Evolutionary conservation across 192 early-diverging fungal species (phyloP).

Genomic region (Polychytrium aggregatum): DNA sequence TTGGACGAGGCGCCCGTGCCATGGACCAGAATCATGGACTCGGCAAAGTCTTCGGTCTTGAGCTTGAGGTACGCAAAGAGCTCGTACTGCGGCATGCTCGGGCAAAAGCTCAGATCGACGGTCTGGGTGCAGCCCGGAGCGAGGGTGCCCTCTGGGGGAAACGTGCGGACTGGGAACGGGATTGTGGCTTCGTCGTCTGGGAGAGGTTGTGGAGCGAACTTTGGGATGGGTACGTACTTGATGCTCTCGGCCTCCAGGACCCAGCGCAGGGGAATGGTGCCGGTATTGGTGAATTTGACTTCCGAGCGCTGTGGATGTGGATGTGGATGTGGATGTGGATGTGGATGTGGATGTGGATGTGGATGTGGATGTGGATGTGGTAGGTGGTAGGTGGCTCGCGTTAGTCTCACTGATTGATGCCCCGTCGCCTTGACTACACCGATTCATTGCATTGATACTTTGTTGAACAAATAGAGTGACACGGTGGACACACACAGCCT

Average conservation of each 20-base stretch:
- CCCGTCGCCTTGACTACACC: no score
- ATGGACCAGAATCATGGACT: slow-evolving; percentile 28
- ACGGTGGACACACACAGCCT: background rate
- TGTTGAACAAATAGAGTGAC: slow-evolving; percentile 2
- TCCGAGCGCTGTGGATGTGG: slow-evolving; percentile 12
- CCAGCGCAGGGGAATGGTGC: slow-evolving; percentile 29
- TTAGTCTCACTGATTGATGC: no score
- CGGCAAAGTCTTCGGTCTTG: slow-evolving; percentile 33
- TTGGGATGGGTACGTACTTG: slow-evolving; percentile 15
- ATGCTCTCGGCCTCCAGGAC: slow-evolving; percentile 12
- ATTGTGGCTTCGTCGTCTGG: slow-evolving; percentile 19
- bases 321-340: no score
- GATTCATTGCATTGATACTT: no score
- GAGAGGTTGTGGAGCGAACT: slow-evolving; percentile 22
- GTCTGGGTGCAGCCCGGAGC: slow-evolving; percentile 27
- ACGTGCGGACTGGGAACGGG: slow-evolving; percentile 24
- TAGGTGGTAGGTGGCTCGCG: no score
- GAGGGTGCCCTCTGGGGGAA: slow-evolving; percentile 30
- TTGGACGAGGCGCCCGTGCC: slow-evolving; percentile 34
- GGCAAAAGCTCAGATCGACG: slow-evolving; percentile 37
- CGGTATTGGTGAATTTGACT: slow-evolving; percentile 39
- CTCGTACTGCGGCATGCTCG: slow-evolving; percentile 36
- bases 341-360: no score
- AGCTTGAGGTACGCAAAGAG: slow-evolving; percentile 19
- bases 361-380: no score